A percentile compares a stretch with the other conserved stretches of the same genome.
phyloP scores from a whole-genome alignment of 1,139 yeast species.

The Debaryomyces udenii region DNA sequence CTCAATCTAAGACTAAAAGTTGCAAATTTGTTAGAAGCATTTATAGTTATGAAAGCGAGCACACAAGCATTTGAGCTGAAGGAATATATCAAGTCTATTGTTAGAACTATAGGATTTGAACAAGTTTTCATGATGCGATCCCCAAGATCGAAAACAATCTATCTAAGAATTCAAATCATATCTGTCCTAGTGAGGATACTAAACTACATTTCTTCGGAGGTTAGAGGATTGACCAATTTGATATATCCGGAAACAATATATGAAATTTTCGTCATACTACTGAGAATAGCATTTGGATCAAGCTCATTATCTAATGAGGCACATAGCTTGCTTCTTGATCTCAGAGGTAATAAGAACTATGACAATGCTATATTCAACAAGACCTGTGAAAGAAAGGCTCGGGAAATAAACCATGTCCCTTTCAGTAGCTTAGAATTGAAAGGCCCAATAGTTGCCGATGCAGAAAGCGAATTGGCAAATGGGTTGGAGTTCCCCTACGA shows the following conservation, averaged over 20 bases:
- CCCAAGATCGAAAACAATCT: slow-evolving; percentile 50
- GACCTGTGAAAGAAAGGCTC: slow-evolving; percentile 44
- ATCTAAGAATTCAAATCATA: slow-evolving; percentile 46
- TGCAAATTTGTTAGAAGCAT: slow-evolving; percentile 47
- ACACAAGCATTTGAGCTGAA: slow-evolving; percentile 36
- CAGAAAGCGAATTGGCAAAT: slow-evolving; percentile 50
- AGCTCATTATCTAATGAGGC: slow-evolving; percentile 44
- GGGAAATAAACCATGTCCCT: slow-evolving; percentile 40
- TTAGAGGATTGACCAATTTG: slow-evolving; percentile 32
- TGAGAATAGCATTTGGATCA: slow-evolving; percentile 60
- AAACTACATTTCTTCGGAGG: slow-evolving; percentile 36
- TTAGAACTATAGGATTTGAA: slow-evolving; percentile 52
- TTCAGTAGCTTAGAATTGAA: slow-evolving; percentile 7
- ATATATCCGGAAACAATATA: slow-evolving; percentile 47
- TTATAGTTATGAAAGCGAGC: slow-evolving; percentile 35
- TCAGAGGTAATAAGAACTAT: slow-evolving; percentile 28
- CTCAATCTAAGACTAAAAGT: slow-evolving; percentile 44
- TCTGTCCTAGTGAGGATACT: slow-evolving; percentile 37
- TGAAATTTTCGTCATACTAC: slow-evolving; percentile 54
- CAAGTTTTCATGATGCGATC: slow-evolving; percentile 50
- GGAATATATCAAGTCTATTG: slow-evolving; percentile 45
- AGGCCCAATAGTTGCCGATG: slow-evolving; percentile 27
- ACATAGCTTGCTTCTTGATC: slow-evolving; percentile 29
- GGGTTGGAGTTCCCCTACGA: slow-evolving; percentile 68
- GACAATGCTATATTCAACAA: slow-evolving; percentile 40